Evolutionary conservation across 1,284 basidiomycete genomes (phyloP), one percentile per base, ranked within the genome.

Genomic region (Ceratobasidium sp.): DNA sequence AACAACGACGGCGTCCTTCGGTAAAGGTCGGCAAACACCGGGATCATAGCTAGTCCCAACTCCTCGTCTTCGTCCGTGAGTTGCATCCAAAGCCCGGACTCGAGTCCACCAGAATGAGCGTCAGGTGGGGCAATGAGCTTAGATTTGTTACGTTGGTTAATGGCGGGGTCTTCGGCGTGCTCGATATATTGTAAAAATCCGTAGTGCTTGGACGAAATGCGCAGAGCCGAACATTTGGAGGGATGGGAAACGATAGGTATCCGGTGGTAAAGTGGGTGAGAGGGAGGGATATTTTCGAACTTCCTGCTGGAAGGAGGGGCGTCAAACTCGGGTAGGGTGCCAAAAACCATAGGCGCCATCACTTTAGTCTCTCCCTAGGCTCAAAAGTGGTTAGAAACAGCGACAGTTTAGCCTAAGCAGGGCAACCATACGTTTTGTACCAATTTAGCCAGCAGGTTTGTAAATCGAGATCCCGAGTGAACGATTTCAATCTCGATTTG

Each of bases 11-110:
- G 86, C 11, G 87, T 79, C 76, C 87, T 87, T 32, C 82, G 49
- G 79, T 88, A 87, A 1, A 86, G 83, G 77, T 92, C 90, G 32
- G 85, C 88, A 70, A 91, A 83, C 80, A 91, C 88, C 1, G 88
- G 86, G 17, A 91, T 79, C 17, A 86, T 84, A 1, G 88, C 82
- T 3, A 83, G 83, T 1, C 85, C 87, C 59, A 91, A 82, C 40
- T 77, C 81, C 76, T 89, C 88, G 6, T 84, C 81, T 29, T 84
- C 79, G 68, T 85, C 85, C 0, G 76, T 81, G 34, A 91, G 85
- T 71, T 88, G 83, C 57, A 86, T 83, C 89, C 90, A 91, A 17
- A 86, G 85, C 11, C 87, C 90, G 86, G 88, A 90, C 79, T 89
- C 87, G 6, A 86, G 43, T 86, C 87, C 56, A 87, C 81, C 0